Conservation (phyloP, 2,329 filamentous ascomycete genomes). For the Lachnellula subtilissima region DNA sequence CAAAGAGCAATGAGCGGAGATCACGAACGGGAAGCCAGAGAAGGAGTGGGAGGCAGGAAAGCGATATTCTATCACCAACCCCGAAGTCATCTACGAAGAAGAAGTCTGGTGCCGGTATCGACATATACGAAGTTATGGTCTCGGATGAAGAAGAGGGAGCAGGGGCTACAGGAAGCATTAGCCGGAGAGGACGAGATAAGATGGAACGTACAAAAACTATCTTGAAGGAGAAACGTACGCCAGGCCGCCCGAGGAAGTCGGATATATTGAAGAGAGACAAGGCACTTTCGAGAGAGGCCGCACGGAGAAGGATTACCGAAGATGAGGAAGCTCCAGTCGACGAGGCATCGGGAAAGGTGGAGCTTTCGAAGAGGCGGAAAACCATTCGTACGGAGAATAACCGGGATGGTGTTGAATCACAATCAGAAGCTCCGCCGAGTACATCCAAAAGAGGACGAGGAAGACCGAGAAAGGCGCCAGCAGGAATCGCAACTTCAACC, state of each 20-base stretch:
- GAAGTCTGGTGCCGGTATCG: not conserved
- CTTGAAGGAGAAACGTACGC: constrained; percentile 6
- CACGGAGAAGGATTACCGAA: constrained; percentile 13
- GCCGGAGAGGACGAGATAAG: constrained; percentile 3
- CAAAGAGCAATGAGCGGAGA: not conserved
- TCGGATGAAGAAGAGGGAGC: constrained; percentile 7
- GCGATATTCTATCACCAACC: constrained; percentile 4
- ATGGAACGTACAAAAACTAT: constrained; percentile 5
- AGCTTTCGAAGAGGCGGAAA: constrained; percentile 1
- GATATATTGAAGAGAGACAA: constrained; percentile 19
- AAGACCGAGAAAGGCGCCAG: constrained; percentile 8
- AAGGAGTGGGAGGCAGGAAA: not conserved
- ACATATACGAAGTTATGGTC: constrained; percentile 3
- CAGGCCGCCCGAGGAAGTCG: constrained; percentile 17
- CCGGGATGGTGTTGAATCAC: not conserved
- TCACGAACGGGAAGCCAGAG: not conserved
- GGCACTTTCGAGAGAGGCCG: constrained; percentile 14
- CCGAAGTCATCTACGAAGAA: constrained; percentile 2
- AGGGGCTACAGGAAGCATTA: constrained; percentile 1
- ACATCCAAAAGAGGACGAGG: constrained; percentile 14
- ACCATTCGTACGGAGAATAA: not conserved
- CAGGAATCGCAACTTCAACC: not conserved
- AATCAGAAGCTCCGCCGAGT: not conserved
- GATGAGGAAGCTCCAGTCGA: not conserved
- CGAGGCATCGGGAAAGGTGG: constrained; percentile 1